Evolutionary conservation across 2,329 filamentous ascomycete species (phyloP).

Genomic region (Curvularia lunata): DNA sequence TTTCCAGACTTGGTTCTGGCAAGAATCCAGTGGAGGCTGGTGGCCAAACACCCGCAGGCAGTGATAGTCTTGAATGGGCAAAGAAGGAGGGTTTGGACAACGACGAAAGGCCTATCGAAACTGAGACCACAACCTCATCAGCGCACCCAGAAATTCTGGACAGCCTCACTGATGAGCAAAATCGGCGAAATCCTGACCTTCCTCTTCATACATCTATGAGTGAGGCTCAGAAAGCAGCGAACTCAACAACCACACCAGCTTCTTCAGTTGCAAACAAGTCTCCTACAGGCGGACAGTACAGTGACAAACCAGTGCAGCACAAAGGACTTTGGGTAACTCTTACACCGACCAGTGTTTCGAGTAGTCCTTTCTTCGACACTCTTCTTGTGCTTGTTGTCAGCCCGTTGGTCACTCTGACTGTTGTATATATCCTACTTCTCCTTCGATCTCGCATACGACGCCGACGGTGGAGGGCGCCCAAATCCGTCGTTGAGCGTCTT

Average conservation of each 20-base stretch:
- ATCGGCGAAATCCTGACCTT: slow-evolving; percentile 82
- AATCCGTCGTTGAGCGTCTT: slow-evolving; percentile 92
- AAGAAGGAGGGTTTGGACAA: slow-evolving; percentile 69
- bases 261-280: slow-evolving; percentile 55
- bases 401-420: slow-evolving; percentile 86
- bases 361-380: slow-evolving; percentile 94
- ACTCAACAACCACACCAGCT: slow-evolving; percentile 30
- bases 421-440: slow-evolving; percentile 88
- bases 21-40: slow-evolving; percentile 49
- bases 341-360: slow-evolving; percentile 84
- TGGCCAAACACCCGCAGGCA: slow-evolving; percentile 71
- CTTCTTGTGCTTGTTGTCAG: slow-evolving; percentile 96
- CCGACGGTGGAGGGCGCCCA: slow-evolving; percentile 93
- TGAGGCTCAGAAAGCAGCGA: slow-evolving; percentile 1
- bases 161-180: slow-evolving; percentile 79
- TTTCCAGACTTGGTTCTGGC: slow-evolving; percentile 50
- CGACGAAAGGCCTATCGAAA: slow-evolving; percentile 45
- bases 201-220: slow-evolving; percentile 48
- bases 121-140: slow-evolving; percentile 23
- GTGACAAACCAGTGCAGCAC: slow-evolving; percentile 51
- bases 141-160: slow-evolving; percentile 45
- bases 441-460: slow-evolving; percentile 87
- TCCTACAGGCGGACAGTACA: slow-evolving; percentile 36
- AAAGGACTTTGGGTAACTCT: slow-evolving; percentile 97
- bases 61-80: slow-evolving; percentile 77